A percentile compares a stretch with the other conserved stretches of the same genome.
These are phyloP conservation scores for Diutina mesorugosa DNA, from an alignment of 1,139 yeast species.

Conservation along the genomic window DNA sequence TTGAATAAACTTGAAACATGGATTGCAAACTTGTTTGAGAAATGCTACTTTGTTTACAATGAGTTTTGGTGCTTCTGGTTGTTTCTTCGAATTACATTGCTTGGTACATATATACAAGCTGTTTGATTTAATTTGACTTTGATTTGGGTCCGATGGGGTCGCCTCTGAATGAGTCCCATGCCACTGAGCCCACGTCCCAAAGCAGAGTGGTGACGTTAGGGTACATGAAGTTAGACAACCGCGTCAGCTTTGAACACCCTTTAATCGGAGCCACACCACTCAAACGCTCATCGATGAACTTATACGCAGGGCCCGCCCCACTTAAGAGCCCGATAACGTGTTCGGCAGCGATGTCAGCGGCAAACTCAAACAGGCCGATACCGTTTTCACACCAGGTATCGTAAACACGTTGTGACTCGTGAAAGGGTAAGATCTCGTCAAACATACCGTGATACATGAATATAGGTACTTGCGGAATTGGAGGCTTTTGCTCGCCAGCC, in stretches of 20 bases:
- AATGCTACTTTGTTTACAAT: too few species aligned
- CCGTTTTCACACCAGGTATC: constrained; percentile 5
- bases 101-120: too few species aligned
- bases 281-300: constrained; percentile 8
- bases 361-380: constrained; percentile 9
- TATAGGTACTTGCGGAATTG: constrained; percentile 7
- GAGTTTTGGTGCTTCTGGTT: too few species aligned
- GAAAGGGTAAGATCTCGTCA: constrained; percentile 7
- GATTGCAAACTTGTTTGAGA: too few species aligned
- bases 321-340: constrained; percentile 8
- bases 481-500: constrained; percentile 7
- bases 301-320: constrained; percentile 3
- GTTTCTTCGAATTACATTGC: too few species aligned
- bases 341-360: constrained; percentile 14
- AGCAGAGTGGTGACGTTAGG: not conserved
- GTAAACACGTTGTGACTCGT: constrained; percentile 4
- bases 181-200: not conserved
- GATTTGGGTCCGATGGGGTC: not conserved
- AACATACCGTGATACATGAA: constrained; percentile 6
- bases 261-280: constrained; percentile 9
- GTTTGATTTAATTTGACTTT: not conserved
- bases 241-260: constrained; percentile 14
- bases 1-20: too few species aligned
- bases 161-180: not conserved
- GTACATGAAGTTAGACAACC: constrained; percentile 11